Evolutionary conservation across 108 stramenopile species (phyloP).

Genomic region (Skeletonema tropicum): DNA sequence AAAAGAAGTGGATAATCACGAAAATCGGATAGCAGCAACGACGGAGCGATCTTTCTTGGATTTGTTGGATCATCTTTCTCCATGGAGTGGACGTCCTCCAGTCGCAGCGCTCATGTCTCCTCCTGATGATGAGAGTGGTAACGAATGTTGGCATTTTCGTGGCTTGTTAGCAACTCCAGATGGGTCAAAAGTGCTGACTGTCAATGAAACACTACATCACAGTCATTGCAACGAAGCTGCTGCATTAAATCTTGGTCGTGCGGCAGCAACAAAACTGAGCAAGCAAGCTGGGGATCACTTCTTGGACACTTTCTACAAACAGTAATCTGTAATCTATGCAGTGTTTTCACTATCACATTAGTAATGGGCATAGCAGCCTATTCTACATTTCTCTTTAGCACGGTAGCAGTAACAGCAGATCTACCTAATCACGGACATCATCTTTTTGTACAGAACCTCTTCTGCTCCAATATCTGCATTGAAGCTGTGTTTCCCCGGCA

Average conservation of each 20-base stretch:
- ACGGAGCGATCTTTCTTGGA: constrained; percentile 30
- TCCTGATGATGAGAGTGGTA: neutral
- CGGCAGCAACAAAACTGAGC: constrained; percentile 7
- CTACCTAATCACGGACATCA: constrained; percentile 16
- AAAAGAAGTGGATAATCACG: constrained; percentile 4
- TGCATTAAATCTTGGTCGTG: constrained; percentile 5
- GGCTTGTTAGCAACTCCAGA: constrained; percentile 28
- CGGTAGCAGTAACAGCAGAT: neutral
- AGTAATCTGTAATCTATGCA: too few relatives aligned
- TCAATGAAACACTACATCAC: neutral
- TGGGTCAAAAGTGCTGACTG: constrained; percentile 12
- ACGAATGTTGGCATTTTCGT: constrained; percentile 6
- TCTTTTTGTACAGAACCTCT: constrained; percentile 58
- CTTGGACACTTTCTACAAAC: constrained; percentile 16
- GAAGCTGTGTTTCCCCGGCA: constrained; percentile 77
- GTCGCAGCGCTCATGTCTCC: constrained; percentile 15
- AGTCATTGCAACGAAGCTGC: constrained; percentile 10
- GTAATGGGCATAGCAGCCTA: too few relatives aligned
- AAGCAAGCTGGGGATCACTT: constrained; percentile 13
- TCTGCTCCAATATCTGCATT: constrained; percentile 59
- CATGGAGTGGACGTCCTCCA: constrained; percentile 26
- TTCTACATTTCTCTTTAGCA: neutral
- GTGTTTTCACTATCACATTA: neutral
- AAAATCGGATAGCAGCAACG: constrained; percentile 18
- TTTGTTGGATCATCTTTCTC: constrained; percentile 10